Conservation (phyloP, 768 basidiomycete genomes). For the Amanita rimosa region DNA sequence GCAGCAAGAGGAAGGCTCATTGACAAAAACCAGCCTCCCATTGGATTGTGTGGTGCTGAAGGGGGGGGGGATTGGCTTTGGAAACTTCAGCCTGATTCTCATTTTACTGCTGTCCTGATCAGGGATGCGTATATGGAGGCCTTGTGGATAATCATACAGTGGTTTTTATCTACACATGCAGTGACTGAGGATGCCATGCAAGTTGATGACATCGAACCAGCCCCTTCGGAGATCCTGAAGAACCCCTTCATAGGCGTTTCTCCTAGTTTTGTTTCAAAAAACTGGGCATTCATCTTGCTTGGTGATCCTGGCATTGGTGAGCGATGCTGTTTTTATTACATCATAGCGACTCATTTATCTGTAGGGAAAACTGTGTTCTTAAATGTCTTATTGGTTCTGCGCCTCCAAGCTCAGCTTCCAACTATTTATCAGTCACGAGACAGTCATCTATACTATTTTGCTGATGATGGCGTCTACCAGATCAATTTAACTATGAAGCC, state of each 20-base stretch:
- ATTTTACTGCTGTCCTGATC: conserved; percentile 6
- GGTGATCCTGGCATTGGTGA: conserved; percentile 11
- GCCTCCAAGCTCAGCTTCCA: conserved; percentile 8
- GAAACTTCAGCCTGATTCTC: too few relatives aligned
- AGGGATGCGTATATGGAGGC: conserved; percentile 9
- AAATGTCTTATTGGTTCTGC: conserved; percentile 9
- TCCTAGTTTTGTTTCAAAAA: conserved; percentile 7
- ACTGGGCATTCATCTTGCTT: conserved; percentile 8
- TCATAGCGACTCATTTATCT: conserved; percentile 1
- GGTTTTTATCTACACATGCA: conserved; percentile 3
- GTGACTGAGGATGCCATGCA: conserved; percentile 8
- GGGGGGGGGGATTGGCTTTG: not conserved
- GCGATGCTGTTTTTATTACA: conserved; percentile 6
- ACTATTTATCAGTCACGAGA: conserved; percentile 10
- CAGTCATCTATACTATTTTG: conserved; percentile 2
- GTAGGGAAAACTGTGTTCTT: conserved; percentile 7
- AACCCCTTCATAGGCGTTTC: conserved; percentile 1
- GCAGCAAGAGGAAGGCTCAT: conserved; percentile 9
- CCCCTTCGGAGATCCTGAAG: not conserved
- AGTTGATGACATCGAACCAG: conserved; percentile 6
- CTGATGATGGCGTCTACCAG: too few relatives aligned
- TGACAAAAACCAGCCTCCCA: conserved; percentile 8
- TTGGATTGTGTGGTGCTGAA: not conserved
- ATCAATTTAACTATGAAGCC: too few relatives aligned
- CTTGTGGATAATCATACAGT: conserved; percentile 7